Evolutionary conservation across 805 yeast species (phyloP).

Genomic region (Wickerhamomyces queroliae): DNA sequence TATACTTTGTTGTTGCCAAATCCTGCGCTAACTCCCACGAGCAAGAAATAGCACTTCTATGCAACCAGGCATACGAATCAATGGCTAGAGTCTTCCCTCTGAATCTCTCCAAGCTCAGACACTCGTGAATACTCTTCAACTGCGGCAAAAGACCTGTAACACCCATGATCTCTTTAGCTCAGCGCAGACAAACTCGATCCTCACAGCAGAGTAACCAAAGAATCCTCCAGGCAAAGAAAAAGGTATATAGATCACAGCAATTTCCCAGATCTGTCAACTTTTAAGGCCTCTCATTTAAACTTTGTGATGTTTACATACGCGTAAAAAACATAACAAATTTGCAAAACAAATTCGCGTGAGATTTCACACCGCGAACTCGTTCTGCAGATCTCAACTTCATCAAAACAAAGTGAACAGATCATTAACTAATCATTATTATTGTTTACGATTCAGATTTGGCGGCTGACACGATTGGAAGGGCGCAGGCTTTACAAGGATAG

Average conservation of each 20-base stretch:
- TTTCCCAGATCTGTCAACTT: too few species aligned
- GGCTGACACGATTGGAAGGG: neutral
- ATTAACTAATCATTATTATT: neutral
- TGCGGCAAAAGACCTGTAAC: conserved; percentile 78
- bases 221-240: too few species aligned
- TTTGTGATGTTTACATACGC: neutral
- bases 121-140: conserved; percentile 66
- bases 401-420: neutral
- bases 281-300: neutral
- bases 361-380: neutral
- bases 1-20: conserved; percentile 63
- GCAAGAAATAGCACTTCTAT: conserved; percentile 76
- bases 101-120: conserved; percentile 50
- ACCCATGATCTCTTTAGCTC: too few species aligned
- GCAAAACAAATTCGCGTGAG: neutral
- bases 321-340: neutral
- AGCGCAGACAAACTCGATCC: too few species aligned
- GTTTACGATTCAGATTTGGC: neutral
- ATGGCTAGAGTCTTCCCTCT: conserved; percentile 78
- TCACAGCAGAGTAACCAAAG: too few species aligned
- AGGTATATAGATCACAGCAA: too few species aligned
- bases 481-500: neutral
- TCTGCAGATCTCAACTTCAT: neutral
- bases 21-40: conserved; percentile 75
- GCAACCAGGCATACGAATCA: conserved; percentile 98